Base-by-base conservation (phyloP, 768 basidiomycete genomes). In the Trametes coccinea region DNA sequence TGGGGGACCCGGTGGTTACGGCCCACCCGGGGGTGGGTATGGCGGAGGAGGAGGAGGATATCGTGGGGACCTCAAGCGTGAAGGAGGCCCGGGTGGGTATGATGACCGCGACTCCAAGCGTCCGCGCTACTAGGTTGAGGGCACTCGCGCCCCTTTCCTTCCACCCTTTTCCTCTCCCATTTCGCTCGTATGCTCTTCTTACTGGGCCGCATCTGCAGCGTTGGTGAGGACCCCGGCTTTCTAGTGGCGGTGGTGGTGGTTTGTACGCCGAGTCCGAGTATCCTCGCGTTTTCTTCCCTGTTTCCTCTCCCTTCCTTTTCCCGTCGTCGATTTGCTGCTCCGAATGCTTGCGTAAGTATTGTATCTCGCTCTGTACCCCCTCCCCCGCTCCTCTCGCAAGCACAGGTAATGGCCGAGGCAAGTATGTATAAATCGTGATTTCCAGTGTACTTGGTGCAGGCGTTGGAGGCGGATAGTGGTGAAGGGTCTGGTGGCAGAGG, bases 91-190 rank as follows among this genome's bases (percentile, higher is more conserved):
- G 55, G 86, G 87, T 77, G 87, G 87, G 74, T 90, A 82, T 74
- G 91, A 93, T 71, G 91, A 93, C 74, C 84, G 91, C 66, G 91
- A 92, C 66, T 69, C 80, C 37, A 93, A 93, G 76, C 88, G 92
- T 71, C 86, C 88, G 70, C 84, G 92, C 71, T 92, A 90, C 76
- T 93, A 71, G 70, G 40, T 31, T 45, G 56, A 37, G 34, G 34
- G 5, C 34, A 11, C 6, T 0, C 34, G 34, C 34, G 0, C 0
- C 11, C 34, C 2, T 37, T 11, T 37, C 34, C 34, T 37, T 37
- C 1, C 22, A 22, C 22, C 0, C 1, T 22, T 22, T 22, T 22
- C 34, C 6, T 37, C 34, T 37, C 34, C 11, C 11, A 5, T 11
- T 37, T 37, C 34, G 34, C 34, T 37, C 6, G 5, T 11, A 37